Base-by-base conservation (phyloP, 2,329 filamentous ascomycete genomes). In the Colletotrichum magnum region DNA sequence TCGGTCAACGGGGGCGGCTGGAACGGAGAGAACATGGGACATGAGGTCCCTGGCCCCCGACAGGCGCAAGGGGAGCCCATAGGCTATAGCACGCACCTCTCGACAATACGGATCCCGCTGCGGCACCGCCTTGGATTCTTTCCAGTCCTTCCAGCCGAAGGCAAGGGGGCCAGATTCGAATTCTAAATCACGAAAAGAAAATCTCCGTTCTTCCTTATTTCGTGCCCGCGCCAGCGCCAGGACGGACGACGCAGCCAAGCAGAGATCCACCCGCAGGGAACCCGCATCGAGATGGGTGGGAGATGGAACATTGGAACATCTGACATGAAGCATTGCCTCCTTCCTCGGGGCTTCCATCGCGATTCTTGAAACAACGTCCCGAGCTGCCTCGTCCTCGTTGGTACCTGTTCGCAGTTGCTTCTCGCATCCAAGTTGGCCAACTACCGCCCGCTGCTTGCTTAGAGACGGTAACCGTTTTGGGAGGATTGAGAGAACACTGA, bases 311-410 rank as follows among this genome's bases (percentile, higher is more conserved):
- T 45, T 60, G 51, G 54, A 60, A 51, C 32, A 45, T 18, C 45
- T 32, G 52, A 53, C 43, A 39, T 64, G n/a, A 62, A 66, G 41
- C 32, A 32, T 54, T 18, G 32, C 61, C 41, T 69, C 43, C 51
- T 69, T 69, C 66, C 50, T 69, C 45, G 12, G 18, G 39, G 32
- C 66, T 69, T 69, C 66, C 36, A 69, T 69, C n/a, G 51, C 56
- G 24, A 36, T 69, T 69, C 62, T 66, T 60, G 66, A 66, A 66
- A 69, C 62, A 57, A 12, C 43, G 9, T 50, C 15, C n/a, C 50
- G 15, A 50, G 61, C 32, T 13, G 39, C 39, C 41, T 32, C 50
- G 28, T 51, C 28, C 41, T 50, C 28, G 18, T 6, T 54, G 39
- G n/a, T 13, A 26, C 18, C 10, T 36, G 32, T 36, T 36, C 4